Percentiles rank a stretch among this genome's conserved stretches.
phyloP scores from a whole-genome alignment of 208 protist species.

The Trypanosoma conorhini region DNA sequence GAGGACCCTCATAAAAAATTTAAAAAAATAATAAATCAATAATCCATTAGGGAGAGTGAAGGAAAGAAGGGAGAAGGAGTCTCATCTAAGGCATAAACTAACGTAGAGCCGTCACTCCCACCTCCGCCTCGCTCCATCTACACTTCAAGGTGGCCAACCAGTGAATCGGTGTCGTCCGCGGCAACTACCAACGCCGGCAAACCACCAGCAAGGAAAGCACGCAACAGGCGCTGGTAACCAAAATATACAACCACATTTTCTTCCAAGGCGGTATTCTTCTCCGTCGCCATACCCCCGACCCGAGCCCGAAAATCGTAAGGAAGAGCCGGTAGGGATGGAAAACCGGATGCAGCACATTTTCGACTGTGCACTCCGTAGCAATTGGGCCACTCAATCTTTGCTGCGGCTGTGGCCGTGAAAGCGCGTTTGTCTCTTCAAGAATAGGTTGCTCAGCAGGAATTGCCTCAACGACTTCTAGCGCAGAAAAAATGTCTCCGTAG shows the following conservation, averaged over 20 bases:
- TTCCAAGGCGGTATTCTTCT: not conserved
- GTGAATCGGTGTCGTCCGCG: not conserved
- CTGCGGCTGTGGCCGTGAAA: not conserved
- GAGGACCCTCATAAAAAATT: too few species aligned
- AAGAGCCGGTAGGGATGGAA: not conserved
- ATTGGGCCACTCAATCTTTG: not conserved
- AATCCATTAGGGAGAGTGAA: not conserved
- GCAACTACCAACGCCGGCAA: not conserved
- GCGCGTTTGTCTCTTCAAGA: not conserved
- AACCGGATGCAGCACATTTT: not conserved
- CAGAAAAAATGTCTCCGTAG: slow-evolving; percentile 44
- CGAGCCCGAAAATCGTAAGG: not conserved
- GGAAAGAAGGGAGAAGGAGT: not conserved
- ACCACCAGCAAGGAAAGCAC: not conserved
- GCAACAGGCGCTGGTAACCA: not conserved
- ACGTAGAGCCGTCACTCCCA: not conserved
- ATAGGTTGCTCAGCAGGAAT: not conserved
- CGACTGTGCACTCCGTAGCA: not conserved
- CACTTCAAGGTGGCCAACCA: not conserved
- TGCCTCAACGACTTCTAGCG: not conserved
- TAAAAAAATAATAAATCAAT: too few species aligned
- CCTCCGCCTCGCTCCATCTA: not conserved
- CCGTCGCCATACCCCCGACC: not conserved
- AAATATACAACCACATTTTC: not conserved
- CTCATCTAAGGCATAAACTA: not conserved